These are phyloP conservation scores for Avena atlantica DNA, from an alignment of 176 grass and related monocot genomes.

Conservation along the genomic window DNA sequence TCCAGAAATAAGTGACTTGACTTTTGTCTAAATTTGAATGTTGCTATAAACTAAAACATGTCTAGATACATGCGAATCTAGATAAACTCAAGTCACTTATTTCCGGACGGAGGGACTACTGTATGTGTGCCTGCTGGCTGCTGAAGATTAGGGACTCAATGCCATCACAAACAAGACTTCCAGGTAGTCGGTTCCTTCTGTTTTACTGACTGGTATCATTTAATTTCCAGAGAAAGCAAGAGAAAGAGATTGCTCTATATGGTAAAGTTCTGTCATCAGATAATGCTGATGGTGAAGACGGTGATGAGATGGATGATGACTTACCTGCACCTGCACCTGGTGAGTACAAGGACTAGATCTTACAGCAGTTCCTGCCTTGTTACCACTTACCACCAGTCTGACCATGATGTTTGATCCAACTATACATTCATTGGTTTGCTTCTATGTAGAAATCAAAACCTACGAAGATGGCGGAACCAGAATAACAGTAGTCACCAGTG, in stretches of 20 bases:
- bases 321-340: conserved; percentile 51
- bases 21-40: too few relatives aligned
- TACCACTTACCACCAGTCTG: background rate
- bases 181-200: background rate
- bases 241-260: conserved; percentile 81
- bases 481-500: conserved; percentile 76
- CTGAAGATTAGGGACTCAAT: too few relatives aligned
- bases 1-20: too few relatives aligned
- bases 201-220: conserved; percentile 43
- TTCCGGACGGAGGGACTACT: too few relatives aligned
- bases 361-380: background rate
- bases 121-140: too few relatives aligned
- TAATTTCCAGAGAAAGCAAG: conserved; percentile 85
- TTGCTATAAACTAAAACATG: too few relatives aligned
- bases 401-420: conserved; percentile 6
- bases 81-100: too few relatives aligned
- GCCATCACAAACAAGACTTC: background rate
- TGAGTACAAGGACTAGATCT: conserved; percentile 40
- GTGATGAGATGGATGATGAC: conserved; percentile 51
- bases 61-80: too few relatives aligned
- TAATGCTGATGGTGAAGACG: conserved; percentile 35
- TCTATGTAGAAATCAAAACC: conserved; percentile 74
- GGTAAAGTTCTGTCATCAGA: conserved; percentile 71
- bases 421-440: conserved; percentile 2
- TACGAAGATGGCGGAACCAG: conserved; percentile 77